phyloP scores from a whole-genome alignment of 1,284 basidiomycete species.

The Cutaneotrichosporon mucoides region DNA sequence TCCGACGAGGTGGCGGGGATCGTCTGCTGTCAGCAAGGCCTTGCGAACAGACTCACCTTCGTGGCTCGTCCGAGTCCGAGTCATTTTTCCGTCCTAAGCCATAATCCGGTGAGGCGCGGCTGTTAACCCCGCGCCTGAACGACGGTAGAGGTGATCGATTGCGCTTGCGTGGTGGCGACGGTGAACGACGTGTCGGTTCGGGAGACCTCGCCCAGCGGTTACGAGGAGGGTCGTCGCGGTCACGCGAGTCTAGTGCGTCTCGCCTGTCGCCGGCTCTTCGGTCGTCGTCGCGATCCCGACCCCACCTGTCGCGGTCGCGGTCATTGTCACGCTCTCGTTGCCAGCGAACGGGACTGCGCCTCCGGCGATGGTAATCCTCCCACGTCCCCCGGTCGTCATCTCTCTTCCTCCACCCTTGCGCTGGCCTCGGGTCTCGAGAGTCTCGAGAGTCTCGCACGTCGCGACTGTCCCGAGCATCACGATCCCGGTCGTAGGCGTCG shows the following conservation, averaged over 20 bases:
- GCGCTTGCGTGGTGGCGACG: neutral
- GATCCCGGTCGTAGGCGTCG: neutral
- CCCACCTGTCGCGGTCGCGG: conserved; percentile 2
- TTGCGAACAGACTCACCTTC: neutral
- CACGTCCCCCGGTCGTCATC: conserved; percentile 11
- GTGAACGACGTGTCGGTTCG: neutral
- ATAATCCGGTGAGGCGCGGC: conserved; percentile 5
- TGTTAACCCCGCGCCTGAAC: neutral
- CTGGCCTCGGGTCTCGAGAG: neutral
- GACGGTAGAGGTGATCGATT: neutral
- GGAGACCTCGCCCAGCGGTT: neutral
- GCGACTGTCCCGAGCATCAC: neutral
- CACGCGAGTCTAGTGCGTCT: neutral
- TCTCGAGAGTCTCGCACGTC: too few species aligned
- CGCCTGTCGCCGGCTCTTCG: neutral
- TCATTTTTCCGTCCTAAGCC: conserved; percentile 1
- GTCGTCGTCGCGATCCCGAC: neutral
- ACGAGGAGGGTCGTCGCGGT: neutral
- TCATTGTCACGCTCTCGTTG: neutral
- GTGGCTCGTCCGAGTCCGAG: neutral
- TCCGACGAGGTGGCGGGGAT: neutral
- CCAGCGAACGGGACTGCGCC: neutral
- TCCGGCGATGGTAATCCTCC: conserved; percentile 9
- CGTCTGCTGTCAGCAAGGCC: conserved; percentile 1
- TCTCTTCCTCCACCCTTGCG: neutral